Evolutionary conservation across 306 rosid species (phyloP).

Genomic region (Quercus robur): DNA sequence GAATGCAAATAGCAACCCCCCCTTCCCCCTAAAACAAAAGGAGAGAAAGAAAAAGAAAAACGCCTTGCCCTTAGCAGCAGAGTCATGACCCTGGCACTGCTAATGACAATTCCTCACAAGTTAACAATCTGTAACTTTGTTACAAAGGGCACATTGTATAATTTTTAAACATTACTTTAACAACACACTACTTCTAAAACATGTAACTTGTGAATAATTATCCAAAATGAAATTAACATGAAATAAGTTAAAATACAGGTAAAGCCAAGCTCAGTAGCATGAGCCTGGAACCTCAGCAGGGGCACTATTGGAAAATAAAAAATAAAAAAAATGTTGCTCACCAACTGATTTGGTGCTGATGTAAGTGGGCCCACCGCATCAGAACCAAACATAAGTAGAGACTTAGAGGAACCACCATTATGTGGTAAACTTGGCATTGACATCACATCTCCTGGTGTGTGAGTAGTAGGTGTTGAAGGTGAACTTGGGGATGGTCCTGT

Average conservation of each 20-base stretch:
- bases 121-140: neutral
- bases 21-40: neutral
- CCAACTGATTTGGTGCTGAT: conserved; percentile 59
- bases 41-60: no score
- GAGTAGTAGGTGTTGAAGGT: conserved; percentile 58
- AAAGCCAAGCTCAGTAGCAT: no score
- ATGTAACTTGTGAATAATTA: neutral
- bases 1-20: neutral
- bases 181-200: neutral
- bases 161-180: neutral
- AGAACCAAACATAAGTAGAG: conserved; percentile 44
- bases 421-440: conserved; percentile 48
- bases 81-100: neutral
- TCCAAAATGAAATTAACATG: neutral
- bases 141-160: neutral
- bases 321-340: conserved; percentile 13
- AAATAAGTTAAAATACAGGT: neutral
- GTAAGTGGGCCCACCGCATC: conserved; percentile 53
- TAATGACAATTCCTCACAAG: neutral
- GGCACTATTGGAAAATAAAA: neutral
- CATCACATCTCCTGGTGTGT: conserved; percentile 51
- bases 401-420: conserved; percentile 46
- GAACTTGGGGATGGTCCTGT: conserved; percentile 54
- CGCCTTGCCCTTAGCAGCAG: neutral
- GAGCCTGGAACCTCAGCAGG: neutral